Conservation (phyloP, 2,329 filamentous ascomycete species). For the Colletotrichum ledebouriae region DNA sequence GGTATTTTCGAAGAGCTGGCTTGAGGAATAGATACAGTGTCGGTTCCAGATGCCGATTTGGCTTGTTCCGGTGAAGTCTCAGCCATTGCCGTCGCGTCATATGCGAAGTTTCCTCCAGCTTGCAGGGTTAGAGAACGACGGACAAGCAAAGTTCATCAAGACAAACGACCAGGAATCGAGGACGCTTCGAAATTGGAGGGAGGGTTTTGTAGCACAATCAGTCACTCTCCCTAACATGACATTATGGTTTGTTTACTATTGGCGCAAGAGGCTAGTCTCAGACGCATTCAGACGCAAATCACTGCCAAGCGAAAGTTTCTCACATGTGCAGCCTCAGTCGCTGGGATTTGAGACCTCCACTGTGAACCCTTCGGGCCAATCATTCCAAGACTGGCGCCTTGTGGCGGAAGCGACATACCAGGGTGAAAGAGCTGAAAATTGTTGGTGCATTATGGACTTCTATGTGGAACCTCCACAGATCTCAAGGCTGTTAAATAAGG, state of each 20-base stretch:
- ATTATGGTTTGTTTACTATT: not conserved
- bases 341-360: not conserved
- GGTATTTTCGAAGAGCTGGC: no score
- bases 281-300: not conserved
- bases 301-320: not conserved
- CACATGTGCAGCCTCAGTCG: not conserved
- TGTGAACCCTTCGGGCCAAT: not conserved
- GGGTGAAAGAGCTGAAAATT: no score
- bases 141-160: no score
- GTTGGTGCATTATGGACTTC: no score
- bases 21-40: no score
- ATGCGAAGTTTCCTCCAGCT: not conserved
- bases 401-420: no score
- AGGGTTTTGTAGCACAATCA: slow-evolving; percentile 3
- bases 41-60: not conserved
- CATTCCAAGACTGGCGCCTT: not conserved
- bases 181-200: not conserved
- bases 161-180: no score
- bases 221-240: slow-evolving; percentile 1
- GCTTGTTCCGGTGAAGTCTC: not conserved
- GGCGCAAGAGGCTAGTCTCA: not conserved
- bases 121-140: no score
- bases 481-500: no score
- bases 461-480: no score
- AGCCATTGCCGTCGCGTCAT: not conserved